Percentiles rank a stretch among this genome's conserved stretches.
These are phyloP conservation scores for Sparassis latifolia DNA, from an alignment of 1,284 basidiomycete genomes.

Conservation along the genomic window DNA sequence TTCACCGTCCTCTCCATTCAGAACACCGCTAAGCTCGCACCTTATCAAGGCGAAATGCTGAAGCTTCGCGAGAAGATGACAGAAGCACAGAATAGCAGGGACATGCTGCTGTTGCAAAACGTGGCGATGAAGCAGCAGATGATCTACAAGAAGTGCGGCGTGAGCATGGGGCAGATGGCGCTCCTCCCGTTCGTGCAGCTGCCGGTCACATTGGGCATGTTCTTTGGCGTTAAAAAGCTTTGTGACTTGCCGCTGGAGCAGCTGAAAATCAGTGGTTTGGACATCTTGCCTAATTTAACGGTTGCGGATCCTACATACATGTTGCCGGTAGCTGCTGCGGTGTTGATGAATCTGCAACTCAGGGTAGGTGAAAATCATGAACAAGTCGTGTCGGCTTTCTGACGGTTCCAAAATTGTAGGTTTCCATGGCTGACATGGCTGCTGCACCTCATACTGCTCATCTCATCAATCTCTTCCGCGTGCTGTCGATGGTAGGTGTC, in stretches of 20 bases:
- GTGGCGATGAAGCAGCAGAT: constrained; percentile 51
- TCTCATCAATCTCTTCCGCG: constrained; percentile 67
- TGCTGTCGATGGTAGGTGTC: constrained; percentile 52
- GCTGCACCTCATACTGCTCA: constrained; percentile 53
- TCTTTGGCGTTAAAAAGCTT: constrained; percentile 77
- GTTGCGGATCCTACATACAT: constrained; percentile 73
- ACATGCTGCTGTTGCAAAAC: constrained; percentile 49
- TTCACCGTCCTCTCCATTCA: constrained; percentile 61
- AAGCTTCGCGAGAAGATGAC: constrained; percentile 45
- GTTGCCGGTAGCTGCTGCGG: constrained; percentile 63
- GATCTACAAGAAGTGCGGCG: constrained; percentile 67
- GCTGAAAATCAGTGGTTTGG: constrained; percentile 73
- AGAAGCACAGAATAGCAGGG: constrained; percentile 32
- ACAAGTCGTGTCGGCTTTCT: background rate
- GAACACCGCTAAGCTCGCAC: constrained; percentile 66
- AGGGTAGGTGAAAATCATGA: constrained; percentile 37
- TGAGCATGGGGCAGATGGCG: constrained; percentile 55
- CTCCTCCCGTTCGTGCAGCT: constrained; percentile 67
- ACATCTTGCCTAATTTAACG: constrained; percentile 76
- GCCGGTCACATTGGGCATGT: constrained; percentile 79
- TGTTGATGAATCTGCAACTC: constrained; percentile 68
- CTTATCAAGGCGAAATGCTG: constrained; percentile 54
- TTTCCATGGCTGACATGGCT: constrained; percentile 53
- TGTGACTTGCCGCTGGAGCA: constrained; percentile 67
- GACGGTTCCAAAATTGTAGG: constrained; percentile 25